phyloP scores from a whole-genome alignment of 345 rosid genomes.

The Cardamine resedifolia region DNA sequence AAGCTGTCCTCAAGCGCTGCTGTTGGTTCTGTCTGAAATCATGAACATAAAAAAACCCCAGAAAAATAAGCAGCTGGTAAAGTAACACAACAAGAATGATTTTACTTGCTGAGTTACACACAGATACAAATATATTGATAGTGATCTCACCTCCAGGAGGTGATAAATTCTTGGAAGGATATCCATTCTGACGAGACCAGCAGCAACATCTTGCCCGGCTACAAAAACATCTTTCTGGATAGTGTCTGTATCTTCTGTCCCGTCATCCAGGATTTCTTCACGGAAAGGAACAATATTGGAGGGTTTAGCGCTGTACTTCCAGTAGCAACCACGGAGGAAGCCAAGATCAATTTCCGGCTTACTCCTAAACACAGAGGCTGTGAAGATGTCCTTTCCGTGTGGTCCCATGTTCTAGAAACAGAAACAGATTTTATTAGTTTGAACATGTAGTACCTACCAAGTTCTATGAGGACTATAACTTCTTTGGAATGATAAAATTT shows the following conservation, averaged over 20 bases:
- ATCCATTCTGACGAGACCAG: conserved; percentile 92
- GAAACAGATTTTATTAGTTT: conserved; percentile 10
- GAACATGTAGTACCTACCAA: conserved; percentile 2
- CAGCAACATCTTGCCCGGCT: conserved; percentile 91
- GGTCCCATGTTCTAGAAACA: conserved; percentile 55
- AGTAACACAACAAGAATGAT: conserved; percentile 3
- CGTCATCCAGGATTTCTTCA: conserved; percentile 53
- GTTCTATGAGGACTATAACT: conserved; percentile 1
- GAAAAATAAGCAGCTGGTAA: conserved; percentile 18
- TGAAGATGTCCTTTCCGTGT: conserved; percentile 47
- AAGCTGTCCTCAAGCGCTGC: conserved; percentile 59
- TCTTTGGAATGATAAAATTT: conserved; percentile 6
- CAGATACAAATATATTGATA: background rate
- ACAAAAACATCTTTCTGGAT: conserved; percentile 81
- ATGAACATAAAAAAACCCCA: conserved; percentile 12
- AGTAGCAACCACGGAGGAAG: conserved; percentile 78
- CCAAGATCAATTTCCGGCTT: conserved; percentile 74
- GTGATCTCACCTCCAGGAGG: conserved; percentile 69
- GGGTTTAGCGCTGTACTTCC: conserved; percentile 95
- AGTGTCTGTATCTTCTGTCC: conserved; percentile 58
- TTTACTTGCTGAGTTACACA: conserved; percentile 13
- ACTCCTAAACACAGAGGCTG: conserved; percentile 83
- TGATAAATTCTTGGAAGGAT: conserved; percentile 67
- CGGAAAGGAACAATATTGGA: conserved; percentile 59
- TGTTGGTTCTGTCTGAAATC: conserved; percentile 58